Conservation (phyloP, 2,329 filamentous ascomycete genomes). For the Stagonosporopsis tanaceti region DNA sequence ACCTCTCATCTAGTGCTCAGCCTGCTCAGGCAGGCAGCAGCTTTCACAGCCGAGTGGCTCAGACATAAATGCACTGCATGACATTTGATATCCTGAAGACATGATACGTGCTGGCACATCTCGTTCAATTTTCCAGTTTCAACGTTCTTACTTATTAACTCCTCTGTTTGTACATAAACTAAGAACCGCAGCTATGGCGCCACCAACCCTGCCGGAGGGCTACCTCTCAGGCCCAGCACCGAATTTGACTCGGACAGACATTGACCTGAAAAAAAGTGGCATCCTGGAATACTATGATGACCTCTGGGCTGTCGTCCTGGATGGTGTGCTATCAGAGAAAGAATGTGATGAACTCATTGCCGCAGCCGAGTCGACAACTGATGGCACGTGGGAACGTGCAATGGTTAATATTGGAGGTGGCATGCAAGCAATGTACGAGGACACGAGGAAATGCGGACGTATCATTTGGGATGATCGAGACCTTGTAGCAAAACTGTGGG, state of each 20-base stretch:
- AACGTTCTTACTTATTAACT: not conserved
- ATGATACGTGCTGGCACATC: not conserved
- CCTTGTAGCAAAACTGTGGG: slow-evolving; percentile 70
- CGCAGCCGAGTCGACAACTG: slow-evolving; percentile 41
- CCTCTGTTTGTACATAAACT: not conserved
- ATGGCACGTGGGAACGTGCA: slow-evolving; percentile 69
- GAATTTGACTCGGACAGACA: slow-evolving; percentile 56
- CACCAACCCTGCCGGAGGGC: slow-evolving; percentile 53
- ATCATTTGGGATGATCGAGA: slow-evolving; percentile 76
- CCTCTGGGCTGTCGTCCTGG: slow-evolving; percentile 68
- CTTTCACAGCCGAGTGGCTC: slow-evolving; percentile 15
- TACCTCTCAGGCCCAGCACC: slow-evolving; percentile 59
- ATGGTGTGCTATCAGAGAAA: slow-evolving; percentile 66
- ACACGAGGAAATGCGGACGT: slow-evolving; percentile 74
- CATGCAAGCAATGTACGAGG: slow-evolving; percentile 63
- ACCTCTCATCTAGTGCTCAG: slow-evolving; percentile 10
- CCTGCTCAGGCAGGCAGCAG: slow-evolving; percentile 30
- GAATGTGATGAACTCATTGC: slow-evolving; percentile 63
- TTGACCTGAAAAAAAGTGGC: slow-evolving; percentile 61
- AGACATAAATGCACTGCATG: slow-evolving; percentile 1
- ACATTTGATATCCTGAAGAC: not conserved
- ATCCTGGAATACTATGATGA: slow-evolving; percentile 62
- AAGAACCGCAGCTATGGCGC: slow-evolving; percentile 26
- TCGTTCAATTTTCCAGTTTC: not conserved
- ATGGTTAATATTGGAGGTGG: slow-evolving; percentile 72